phyloP scores from a whole-genome alignment of 768 basidiomycete species.

The Lactarius hatsudake region DNA sequence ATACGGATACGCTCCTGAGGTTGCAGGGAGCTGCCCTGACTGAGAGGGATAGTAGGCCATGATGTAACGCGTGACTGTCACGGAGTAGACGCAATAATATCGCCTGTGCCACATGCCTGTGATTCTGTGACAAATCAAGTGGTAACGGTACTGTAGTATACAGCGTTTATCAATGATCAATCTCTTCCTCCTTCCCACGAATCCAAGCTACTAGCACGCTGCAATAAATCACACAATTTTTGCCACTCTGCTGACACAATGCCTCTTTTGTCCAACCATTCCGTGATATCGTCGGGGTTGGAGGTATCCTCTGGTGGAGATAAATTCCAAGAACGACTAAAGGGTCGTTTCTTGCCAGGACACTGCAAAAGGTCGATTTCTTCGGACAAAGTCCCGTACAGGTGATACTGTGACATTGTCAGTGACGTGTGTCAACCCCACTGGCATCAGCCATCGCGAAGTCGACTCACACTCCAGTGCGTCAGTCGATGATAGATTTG shows the following conservation, averaged over 20 bases:
- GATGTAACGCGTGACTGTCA: neutral
- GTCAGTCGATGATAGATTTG: slow-evolving; percentile 66
- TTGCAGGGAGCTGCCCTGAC: slow-evolving; percentile 30
- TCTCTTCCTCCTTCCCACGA: slow-evolving; percentile 44
- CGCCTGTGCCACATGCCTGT: too few species aligned
- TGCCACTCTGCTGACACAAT: slow-evolving; percentile 70
- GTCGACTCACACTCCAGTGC: slow-evolving; percentile 74
- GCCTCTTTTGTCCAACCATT: slow-evolving; percentile 72
- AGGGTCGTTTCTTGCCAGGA: slow-evolving; percentile 40
- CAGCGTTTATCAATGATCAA: slow-evolving; percentile 17
- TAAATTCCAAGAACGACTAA: slow-evolving; percentile 52
- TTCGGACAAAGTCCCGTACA: slow-evolving; percentile 55
- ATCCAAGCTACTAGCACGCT: slow-evolving; percentile 65
- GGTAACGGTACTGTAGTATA: neutral
- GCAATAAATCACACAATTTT: slow-evolving; percentile 70
- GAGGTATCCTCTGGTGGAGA: slow-evolving; percentile 62
- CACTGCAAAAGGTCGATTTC: slow-evolving; percentile 58
- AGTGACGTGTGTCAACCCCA: neutral
- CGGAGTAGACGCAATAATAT: neutral
- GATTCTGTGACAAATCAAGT: neutral
- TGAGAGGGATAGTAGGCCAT: slow-evolving; percentile 37
- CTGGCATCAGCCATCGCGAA: neutral
- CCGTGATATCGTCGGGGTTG: slow-evolving; percentile 77
- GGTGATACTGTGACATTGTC: slow-evolving; percentile 46
- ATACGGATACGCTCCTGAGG: slow-evolving; percentile 63